phyloP scores from a whole-genome alignment of 2,329 filamentous ascomycete genomes.

The Paecilomyces sp. region DNA sequence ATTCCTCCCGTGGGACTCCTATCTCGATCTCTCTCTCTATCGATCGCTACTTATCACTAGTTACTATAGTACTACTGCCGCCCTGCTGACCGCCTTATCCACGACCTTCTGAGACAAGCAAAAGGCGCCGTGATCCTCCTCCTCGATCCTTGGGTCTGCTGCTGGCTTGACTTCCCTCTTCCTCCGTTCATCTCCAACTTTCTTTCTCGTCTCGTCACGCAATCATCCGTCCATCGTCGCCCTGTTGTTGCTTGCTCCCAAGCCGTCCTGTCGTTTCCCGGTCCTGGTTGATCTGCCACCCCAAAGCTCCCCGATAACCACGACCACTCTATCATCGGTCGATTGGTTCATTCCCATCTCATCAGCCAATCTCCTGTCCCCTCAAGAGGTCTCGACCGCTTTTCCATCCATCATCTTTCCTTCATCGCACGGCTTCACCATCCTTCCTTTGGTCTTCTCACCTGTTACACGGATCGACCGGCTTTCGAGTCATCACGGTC shows the following conservation, averaged over 20 bases:
- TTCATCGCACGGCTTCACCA: neutral
- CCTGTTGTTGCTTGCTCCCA: conserved; percentile 1
- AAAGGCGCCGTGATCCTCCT: neutral
- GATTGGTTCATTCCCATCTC: neutral
- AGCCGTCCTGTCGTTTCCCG: neutral
- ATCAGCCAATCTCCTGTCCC: neutral
- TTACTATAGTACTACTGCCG: neutral
- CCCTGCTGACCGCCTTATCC: conserved; percentile 3
- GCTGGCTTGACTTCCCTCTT: conserved; percentile 1
- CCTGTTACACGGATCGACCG: neutral
- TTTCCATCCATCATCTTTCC: neutral
- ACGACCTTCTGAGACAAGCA: neutral
- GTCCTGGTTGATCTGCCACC: neutral
- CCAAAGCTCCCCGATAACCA: neutral
- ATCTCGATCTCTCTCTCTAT: too few relatives aligned
- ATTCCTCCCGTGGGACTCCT: too few relatives aligned
- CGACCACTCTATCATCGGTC: neutral
- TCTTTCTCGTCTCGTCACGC: conserved; percentile 18
- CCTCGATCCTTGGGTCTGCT: conserved; percentile 1
- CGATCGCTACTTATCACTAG: neutral
- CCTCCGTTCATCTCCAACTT: conserved; percentile 1
- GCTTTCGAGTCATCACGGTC: neutral
- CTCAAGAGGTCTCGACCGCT: neutral
- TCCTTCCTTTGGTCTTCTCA: too few relatives aligned
- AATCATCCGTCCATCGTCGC: conserved; percentile 2